These are phyloP conservation scores for Corrigiola litoralis DNA, from an alignment of 179 eudicot species.

Conservation along the genomic window DNA sequence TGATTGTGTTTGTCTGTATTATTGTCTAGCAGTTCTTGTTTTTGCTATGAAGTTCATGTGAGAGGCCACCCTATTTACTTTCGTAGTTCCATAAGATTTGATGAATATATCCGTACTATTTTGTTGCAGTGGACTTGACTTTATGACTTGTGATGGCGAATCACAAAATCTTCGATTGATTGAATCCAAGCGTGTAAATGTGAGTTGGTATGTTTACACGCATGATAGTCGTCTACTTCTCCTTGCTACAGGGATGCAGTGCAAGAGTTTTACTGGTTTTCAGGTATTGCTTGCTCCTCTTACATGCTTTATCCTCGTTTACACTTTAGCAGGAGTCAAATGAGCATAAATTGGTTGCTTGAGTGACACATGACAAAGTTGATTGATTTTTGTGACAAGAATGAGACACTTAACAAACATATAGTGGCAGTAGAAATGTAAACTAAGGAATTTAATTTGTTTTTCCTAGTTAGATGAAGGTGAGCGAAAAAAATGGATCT, in stretches of 20 bases:
- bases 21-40: too few relatives aligned
- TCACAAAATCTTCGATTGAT: constrained; percentile 54
- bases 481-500: too few relatives aligned
- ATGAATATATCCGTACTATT: constrained; percentile 2
- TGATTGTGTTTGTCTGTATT: too few relatives aligned
- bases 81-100: background rate
- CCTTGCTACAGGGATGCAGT: constrained; percentile 97
- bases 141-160: constrained; percentile 53
- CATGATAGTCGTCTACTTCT: constrained; percentile 99
- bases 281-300: constrained; percentile 49
- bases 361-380: background rate
- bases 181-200: constrained; percentile 73
- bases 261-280: constrained; percentile 88
- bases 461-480: too few relatives aligned
- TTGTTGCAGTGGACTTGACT: constrained; percentile 79
- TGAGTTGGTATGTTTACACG: constrained; percentile 86
- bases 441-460: too few relatives aligned
- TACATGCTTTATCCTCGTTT: background rate
- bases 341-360: background rate
- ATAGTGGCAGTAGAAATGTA: too few relatives aligned
- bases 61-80: background rate
- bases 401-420: too few relatives aligned
- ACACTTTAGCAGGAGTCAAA: constrained; percentile 1
- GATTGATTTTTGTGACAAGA: background rate
- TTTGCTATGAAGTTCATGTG: background rate